Evolutionary conservation across 2,329 filamentous ascomycete genomes (phyloP), one percentile per base, ranked within the genome.

Genomic region (Xylariales sp.): DNA sequence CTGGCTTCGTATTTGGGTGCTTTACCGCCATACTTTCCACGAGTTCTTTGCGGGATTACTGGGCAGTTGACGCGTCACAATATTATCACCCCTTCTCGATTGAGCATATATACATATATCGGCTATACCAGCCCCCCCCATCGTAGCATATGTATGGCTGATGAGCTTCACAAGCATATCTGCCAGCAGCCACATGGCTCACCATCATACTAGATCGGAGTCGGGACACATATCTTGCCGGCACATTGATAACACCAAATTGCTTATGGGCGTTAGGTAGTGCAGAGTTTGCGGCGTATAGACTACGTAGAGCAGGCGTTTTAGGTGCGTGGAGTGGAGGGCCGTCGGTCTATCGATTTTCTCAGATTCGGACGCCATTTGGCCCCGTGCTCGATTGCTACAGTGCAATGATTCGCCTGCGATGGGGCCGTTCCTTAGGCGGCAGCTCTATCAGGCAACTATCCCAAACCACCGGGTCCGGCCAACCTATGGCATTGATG

Each of bases 281-380:
- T 34, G n/a, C 18, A 50, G 9, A 8, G 46, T n/a, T 3, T 56
- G 8, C 16, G 3, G 30, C 1, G 14, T n/a, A 12, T 53, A 34
- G 23, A 23, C 16, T 18, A 41, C 14, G 9, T 36, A 46, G 28
- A 45, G 39, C 48, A 23, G 28, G 32, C 28, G 39, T n/a, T 3
- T 62, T 28, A 7, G 23, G 5, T 23, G 16, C 5, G 23, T 56
- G 18, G 34, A 23, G 32, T 49, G 61, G 48, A 28, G 32, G 32
- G 39, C 10, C 5, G 12, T 41, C 39, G 43, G 63, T 28, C 56
- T 49, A 30, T n/a, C 28, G 14, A 9, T 66, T 66, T 62, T 52
- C 46, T 8, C 18, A n/a, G 34, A 16, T 10, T 41, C 7, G 48
- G 6, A 34, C 23, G 39, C 36, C 10, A 32, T 36, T 48, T 43